Evolutionary conservation across 345 rosid species (phyloP).

Genomic region (Syzygium grande): DNA sequence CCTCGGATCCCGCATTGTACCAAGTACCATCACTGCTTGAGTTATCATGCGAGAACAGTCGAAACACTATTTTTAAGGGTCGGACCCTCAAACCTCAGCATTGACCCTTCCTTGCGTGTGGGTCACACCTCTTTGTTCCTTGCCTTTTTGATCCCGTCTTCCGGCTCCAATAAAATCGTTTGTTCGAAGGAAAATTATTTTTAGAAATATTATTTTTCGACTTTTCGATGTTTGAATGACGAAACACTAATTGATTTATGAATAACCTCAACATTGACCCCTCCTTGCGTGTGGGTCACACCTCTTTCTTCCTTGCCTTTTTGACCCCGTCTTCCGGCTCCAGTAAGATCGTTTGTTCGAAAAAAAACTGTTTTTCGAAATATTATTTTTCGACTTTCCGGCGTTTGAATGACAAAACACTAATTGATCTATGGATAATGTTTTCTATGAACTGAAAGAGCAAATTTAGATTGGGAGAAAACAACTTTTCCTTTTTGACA

Average conservation of each 20-base stretch:
- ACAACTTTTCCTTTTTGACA: accelerated
- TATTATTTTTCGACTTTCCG: not conserved
- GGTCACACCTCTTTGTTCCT: not conserved
- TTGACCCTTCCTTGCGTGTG: not conserved
- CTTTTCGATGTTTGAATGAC: accelerated
- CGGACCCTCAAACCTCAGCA: not conserved
- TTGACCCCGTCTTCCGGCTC: too few species aligned
- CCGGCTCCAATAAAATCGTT: too few species aligned
- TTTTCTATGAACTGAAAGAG: not conserved
- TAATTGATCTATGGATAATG: accelerated
- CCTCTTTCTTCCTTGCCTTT: not conserved
- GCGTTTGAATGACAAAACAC: not conserved
- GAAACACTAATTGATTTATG: too few species aligned
- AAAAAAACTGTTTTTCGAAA: accelerated
- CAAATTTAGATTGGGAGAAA: not conserved
- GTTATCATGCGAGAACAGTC: not conserved
- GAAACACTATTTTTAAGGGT: not conserved
- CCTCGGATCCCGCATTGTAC: not conserved
- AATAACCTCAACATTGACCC: not conserved
- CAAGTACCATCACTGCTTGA: not conserved
- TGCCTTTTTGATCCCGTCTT: too few species aligned
- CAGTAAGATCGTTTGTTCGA: not conserved
- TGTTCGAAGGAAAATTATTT: not conserved
- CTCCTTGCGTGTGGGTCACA: not conserved
- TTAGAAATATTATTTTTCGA: accelerated